Evolutionary conservation across 192 early-diverging fungal species (phyloP), one percentile per base, ranked within the genome.

Genomic region (Coemansia sp.): DNA sequence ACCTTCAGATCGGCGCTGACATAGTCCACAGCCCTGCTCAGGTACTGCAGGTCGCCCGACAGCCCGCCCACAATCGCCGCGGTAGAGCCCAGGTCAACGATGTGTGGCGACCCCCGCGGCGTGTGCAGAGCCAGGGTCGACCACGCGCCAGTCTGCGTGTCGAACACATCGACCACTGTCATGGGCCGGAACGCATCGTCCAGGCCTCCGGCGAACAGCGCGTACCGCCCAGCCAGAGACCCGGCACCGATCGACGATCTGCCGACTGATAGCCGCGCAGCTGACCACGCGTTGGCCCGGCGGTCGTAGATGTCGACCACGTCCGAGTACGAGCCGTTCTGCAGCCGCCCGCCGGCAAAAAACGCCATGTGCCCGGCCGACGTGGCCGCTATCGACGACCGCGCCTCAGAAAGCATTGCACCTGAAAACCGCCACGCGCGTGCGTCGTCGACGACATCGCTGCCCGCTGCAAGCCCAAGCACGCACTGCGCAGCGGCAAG

Each of bases 141-240:
- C 83, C 83, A 84, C 60, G 66, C 40, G 31, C 22, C 42, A 0
- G 77, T 76, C 52, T 73, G 30, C 5, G 71, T 31, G 55, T 84
- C 83, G 30, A 72, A 84, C 16, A 84, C 73, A 50, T 84, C 83
- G 28, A 84, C 77, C 30, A 69, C 38, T 4, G 62, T 64, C 64
- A 76, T 64, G 20, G 73, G 66, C 56, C 63, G 50, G 49, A 79
- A 79, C 22, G 54, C 30, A 25, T 31, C 29, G 56, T 80, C 77
- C 20, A 80, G 45, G 1, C 83, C 83, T 30, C 83, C 83, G 22
- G 83, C 83, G 64, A 84, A 84, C 18, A 80, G 52, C 4, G 67
- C 83, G 38, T 84, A 84, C 22, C 83, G 64, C 48, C 63, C 66
- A 4, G 56, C 74, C 7, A 84, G 30, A n/a, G 83, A 71, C 14